Conservation (phyloP, 257 asterid genomes). For the Schizonepeta tenuifolia region DNA sequence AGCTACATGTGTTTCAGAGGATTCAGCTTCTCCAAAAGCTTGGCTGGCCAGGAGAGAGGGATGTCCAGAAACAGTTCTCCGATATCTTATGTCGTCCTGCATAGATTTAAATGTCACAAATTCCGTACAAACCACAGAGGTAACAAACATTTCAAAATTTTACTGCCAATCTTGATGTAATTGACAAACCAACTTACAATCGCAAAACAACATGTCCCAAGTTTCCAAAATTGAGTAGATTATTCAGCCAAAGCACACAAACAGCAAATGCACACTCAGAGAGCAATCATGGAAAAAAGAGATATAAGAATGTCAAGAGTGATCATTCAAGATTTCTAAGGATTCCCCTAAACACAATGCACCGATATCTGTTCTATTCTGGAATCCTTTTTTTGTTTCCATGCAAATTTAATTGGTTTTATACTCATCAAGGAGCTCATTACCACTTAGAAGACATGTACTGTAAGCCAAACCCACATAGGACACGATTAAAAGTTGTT, state of each 20-base stretch:
- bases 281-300: not conserved
- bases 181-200: not conserved
- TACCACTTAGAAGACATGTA: no score
- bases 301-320: not conserved
- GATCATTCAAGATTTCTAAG: no score
- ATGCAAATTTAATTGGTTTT: no score
- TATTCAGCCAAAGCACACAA: not conserved
- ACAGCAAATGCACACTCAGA: not conserved
- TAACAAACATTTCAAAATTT: not conserved
- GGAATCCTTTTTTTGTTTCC: no score
- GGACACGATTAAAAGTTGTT: no score
- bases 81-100: constrained; percentile 57
- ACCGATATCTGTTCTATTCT: no score
- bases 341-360: no score
- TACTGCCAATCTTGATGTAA: not conserved
- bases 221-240: not conserved
- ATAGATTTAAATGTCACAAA: constrained; percentile 17
- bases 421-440: no score
- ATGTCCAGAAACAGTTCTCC: constrained; percentile 46
- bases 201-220: not conserved
- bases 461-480: no score
- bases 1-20: constrained; percentile 45
- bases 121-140: constrained; percentile 17
- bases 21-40: constrained; percentile 46
- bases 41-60: constrained; percentile 50